Conservation (phyloP, 306 rosid genomes). For the Mimosa bimucronata region DNA sequence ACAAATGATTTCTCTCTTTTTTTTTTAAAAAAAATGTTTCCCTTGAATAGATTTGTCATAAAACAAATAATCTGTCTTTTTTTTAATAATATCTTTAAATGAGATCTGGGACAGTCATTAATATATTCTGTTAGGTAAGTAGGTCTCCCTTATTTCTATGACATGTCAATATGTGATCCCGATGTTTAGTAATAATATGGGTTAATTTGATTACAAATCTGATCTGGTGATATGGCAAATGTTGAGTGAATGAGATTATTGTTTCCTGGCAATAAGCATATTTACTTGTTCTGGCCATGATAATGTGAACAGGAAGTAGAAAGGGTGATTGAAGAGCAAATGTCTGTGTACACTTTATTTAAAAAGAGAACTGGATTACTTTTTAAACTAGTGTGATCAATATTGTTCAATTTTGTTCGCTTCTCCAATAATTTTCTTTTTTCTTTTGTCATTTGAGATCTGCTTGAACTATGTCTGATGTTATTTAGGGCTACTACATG, state of each 20-base stretch:
- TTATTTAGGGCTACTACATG: conserved; percentile 71
- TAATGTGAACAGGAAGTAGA: conserved; percentile 9
- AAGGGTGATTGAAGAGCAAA: background rate
- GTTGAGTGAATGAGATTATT: conserved; percentile 38
- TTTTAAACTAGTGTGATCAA: background rate
- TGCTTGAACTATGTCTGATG: conserved; percentile 60
- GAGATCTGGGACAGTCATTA: conserved; percentile 14
- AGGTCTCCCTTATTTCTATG: background rate
- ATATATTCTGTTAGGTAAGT: background rate
- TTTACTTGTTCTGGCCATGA: conserved; percentile 36
- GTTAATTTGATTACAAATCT: background rate
- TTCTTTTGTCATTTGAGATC: conserved; percentile 44
- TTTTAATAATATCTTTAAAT: background rate
- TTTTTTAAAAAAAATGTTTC: too few relatives aligned
- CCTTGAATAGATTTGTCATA: too few relatives aligned
- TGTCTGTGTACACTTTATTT: background rate
- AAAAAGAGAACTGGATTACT: background rate
- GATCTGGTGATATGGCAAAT: conserved; percentile 34
- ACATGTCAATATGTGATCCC: background rate
- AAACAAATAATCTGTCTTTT: too few relatives aligned
- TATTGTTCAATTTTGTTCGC: background rate
- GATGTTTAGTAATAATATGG: background rate
- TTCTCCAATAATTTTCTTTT: conserved; percentile 6
- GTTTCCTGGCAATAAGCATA: conserved; percentile 32
- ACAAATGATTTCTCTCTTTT: background rate